These are phyloP conservation scores for Conidiobolus incongruus DNA, from an alignment of 371 early-diverging fungal genomes.

Conservation along the genomic window DNA sequence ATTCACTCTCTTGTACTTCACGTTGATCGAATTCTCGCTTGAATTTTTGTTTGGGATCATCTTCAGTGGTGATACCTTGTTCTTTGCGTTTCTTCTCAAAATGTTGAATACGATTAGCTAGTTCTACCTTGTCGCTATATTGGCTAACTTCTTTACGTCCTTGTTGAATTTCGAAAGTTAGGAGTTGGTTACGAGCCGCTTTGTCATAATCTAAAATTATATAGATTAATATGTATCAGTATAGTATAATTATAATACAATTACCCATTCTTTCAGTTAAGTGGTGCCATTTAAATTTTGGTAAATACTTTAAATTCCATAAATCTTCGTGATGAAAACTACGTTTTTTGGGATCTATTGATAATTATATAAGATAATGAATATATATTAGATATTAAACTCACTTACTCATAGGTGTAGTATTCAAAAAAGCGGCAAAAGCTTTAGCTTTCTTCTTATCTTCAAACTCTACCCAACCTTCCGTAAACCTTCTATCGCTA, in stretches of 20 bases:
- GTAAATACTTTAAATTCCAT: conserved; percentile 91
- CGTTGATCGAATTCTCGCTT: neutral
- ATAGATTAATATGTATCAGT: neutral
- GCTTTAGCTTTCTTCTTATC: conserved; percentile 72
- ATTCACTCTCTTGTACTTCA: neutral
- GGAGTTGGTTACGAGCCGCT: conserved; percentile 55
- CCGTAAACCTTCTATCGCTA: conserved; percentile 60
- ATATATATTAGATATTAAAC: neutral
- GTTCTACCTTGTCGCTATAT: conserved; percentile 64
- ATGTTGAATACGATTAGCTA: conserved; percentile 59
- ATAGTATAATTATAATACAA: conserved; percentile 1
- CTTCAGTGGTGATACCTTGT: neutral
- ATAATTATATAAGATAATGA: neutral
- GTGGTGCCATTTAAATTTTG: conserved; percentile 90
- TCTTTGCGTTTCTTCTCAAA: neutral
- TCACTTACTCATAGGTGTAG: conserved; percentile 36
- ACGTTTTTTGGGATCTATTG: conserved; percentile 50
- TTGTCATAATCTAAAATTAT: conserved; percentile 38
- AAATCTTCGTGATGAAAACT: conserved; percentile 68
- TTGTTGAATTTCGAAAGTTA: conserved; percentile 67
- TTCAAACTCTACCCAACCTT: conserved; percentile 94
- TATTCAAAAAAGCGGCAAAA: conserved; percentile 54
- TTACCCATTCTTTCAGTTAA: conserved; percentile 77
- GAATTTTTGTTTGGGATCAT: neutral
- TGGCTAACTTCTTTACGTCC: conserved; percentile 65